Conservation (phyloP, 169 alveolate species). For the Plasmodium inui region DNA sequence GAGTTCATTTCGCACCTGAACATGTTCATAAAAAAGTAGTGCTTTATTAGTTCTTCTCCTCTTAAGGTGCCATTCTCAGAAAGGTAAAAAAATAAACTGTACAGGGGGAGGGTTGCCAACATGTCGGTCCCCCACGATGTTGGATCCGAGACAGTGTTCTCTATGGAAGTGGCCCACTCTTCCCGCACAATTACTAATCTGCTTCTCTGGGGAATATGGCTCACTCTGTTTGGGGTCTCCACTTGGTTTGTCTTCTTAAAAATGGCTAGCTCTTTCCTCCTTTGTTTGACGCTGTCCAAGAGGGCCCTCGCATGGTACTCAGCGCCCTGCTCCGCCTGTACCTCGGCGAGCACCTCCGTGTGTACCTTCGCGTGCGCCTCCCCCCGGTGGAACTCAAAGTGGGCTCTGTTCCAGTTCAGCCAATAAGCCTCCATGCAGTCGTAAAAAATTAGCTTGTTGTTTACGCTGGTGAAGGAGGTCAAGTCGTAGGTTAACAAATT, state of each 20-base stretch:
- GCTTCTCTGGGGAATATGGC: neutral
- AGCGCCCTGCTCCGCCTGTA: neutral
- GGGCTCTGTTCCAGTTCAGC: conserved; percentile 51
- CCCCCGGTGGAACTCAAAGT: conserved; percentile 14
- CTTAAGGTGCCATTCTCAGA: conserved; percentile 1
- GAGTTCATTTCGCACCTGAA: conserved; percentile 23
- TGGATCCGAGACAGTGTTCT: neutral
- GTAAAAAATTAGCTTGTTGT: conserved; percentile 43
- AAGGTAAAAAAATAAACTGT: conserved; percentile 54
- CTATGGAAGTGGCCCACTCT: neutral
- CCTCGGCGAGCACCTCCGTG: neutral
- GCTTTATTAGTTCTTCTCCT: conserved; percentile 31
- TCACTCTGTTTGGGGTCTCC: neutral
- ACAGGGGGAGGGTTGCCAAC: conserved; percentile 21
- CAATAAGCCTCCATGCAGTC: conserved; percentile 36
- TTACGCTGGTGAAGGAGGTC: conserved; percentile 45
- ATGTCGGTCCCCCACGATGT: neutral
- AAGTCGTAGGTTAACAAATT: conserved; percentile 43
- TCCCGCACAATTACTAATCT: neutral
- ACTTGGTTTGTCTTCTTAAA: neutral
- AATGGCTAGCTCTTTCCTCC: neutral
- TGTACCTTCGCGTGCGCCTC: neutral
- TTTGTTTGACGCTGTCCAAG: neutral
- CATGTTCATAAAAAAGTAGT: conserved; percentile 33
- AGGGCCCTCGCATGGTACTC: neutral